Percentiles rank a stretch among this genome's conserved stretches.
These are phyloP conservation scores for Solanum stenotomum DNA, from an alignment of 257 asterid species.

Conservation along the genomic window DNA sequence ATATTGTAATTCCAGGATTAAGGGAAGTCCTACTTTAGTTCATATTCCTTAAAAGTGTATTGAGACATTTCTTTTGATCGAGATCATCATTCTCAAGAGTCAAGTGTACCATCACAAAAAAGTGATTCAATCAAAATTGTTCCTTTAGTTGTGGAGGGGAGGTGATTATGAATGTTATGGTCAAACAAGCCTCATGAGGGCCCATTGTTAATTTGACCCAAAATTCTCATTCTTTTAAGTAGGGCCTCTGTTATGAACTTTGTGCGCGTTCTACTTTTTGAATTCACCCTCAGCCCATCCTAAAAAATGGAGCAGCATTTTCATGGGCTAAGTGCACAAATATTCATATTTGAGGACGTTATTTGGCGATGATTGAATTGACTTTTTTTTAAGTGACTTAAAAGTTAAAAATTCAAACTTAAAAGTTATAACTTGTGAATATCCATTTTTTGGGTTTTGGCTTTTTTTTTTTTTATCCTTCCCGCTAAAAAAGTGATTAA, in stretches of 20 bases:
- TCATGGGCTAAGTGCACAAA: too few species aligned
- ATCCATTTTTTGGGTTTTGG: too few species aligned
- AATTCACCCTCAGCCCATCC: too few species aligned
- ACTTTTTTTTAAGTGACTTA: too few species aligned
- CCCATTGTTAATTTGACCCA: not conserved
- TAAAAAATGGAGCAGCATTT: too few species aligned
- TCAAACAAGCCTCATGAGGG: not conserved
- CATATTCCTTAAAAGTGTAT: not conserved
- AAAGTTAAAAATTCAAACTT: too few species aligned
- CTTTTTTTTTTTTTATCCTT: too few species aligned
- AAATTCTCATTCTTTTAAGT: not conserved
- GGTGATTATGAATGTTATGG: not conserved
- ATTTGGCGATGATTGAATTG: too few species aligned
- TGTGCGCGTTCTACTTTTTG: not conserved
- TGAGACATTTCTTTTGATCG: not conserved
- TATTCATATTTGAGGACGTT: too few species aligned
- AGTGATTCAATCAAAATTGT: not conserved
- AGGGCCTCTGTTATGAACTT: not conserved
- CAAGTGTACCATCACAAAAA: not conserved
- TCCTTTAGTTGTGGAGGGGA: not conserved
- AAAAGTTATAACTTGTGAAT: too few species aligned
- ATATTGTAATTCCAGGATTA: not conserved
- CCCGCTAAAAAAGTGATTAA: too few species aligned
- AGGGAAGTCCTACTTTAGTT: not conserved
- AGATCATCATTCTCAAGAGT: not conserved